A percentile compares a stretch with the other conserved stretches of the same genome.
Conservation (phyloP, 257 asterid species). For the Mitragyna speciosa region DNA sequence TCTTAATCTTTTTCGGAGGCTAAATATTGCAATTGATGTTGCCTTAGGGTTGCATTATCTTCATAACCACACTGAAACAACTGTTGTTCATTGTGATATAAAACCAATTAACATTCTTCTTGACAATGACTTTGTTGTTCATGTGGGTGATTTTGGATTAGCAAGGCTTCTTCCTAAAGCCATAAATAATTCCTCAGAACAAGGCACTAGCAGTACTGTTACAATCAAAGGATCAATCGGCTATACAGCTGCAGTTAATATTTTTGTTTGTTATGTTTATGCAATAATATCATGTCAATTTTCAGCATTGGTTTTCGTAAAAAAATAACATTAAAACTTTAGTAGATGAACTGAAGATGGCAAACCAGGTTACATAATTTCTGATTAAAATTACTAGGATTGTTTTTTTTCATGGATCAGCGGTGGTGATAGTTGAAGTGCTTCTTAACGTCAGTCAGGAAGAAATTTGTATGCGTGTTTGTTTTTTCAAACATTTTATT, state of each 20-base stretch:
- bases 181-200: not conserved
- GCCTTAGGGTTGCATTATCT: constrained; percentile 35
- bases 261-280: too few species aligned
- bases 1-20: constrained; percentile 20
- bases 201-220: constrained; percentile 11
- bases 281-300: too few species aligned
- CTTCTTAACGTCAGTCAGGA: too few species aligned
- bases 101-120: constrained; percentile 42
- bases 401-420: too few species aligned
- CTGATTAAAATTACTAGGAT: too few species aligned
- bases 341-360: too few species aligned
- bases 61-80: constrained; percentile 23
- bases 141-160: constrained; percentile 45
- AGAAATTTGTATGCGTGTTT: too few species aligned
- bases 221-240: constrained; percentile 37
- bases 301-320: too few species aligned
- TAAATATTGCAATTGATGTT: constrained; percentile 33
- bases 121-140: constrained; percentile 31
- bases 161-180: constrained; percentile 26
- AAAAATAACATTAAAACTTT: too few species aligned
- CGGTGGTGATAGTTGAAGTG: too few species aligned
- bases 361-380: too few species aligned
- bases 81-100: constrained; percentile 37
- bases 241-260: constrained; percentile 27
- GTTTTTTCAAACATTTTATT: too few species aligned